A percentile compares a stretch with the other conserved stretches of the same genome.
Evolutionary conservation across 2,329 filamentous ascomycete species (phyloP).

Genomic region (Alternaria consortialis): DNA sequence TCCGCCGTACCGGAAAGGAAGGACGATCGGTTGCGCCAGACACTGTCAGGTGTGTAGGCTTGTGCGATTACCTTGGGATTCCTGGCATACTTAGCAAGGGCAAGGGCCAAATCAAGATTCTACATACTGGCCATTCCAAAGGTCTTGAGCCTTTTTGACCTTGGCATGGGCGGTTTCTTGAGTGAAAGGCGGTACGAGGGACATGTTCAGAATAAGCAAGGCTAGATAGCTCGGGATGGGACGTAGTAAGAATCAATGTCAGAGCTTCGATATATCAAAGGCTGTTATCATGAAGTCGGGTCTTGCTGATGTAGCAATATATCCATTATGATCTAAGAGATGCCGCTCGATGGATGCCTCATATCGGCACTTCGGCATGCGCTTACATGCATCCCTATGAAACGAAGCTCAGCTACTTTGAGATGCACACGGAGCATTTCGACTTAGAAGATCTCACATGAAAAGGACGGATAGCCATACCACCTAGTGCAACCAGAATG

Average conservation of each 20-base stretch:
- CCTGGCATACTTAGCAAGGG: constrained; percentile 52
- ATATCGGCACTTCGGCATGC: constrained; percentile 20
- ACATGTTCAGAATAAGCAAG: constrained; percentile 43
- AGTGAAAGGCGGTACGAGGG: constrained; percentile 75
- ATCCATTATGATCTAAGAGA: neutral
- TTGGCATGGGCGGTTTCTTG: constrained; percentile 75
- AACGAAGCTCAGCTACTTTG: neutral
- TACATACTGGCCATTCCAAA: constrained; percentile 79
- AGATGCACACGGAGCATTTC: neutral
- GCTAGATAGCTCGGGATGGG: neutral
- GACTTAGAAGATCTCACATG: neutral
- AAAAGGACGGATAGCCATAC: neutral
- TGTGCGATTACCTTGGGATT: constrained; percentile 71
- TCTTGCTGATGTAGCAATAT: neutral
- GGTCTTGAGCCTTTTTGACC: constrained; percentile 83
- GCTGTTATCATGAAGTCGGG: neutral
- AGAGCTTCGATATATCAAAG: neutral
- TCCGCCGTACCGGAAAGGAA: constrained; percentile 75
- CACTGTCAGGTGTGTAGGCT: constrained; percentile 77
- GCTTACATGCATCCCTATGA: neutral
- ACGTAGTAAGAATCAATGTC: neutral
- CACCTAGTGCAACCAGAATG: neutral
- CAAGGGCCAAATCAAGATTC: neutral
- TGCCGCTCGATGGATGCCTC: neutral
- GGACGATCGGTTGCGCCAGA: constrained; percentile 80